Conservation (phyloP, 345 rosid species). For the Eutrema heterophyllum region DNA sequence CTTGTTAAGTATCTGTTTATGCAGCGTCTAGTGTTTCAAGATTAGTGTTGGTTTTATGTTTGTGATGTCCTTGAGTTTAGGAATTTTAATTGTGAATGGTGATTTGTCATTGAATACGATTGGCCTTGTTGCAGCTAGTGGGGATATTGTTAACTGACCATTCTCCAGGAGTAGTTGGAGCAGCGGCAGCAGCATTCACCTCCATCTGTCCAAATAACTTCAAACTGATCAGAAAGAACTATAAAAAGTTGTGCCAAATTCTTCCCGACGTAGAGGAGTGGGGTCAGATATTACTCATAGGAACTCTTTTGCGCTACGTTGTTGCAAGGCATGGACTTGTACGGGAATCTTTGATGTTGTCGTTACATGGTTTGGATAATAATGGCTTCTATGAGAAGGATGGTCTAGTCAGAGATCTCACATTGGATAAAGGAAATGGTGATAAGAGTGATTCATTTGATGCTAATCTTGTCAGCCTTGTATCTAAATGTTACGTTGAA, state of each 20-base stretch:
- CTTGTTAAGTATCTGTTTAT: not conserved
- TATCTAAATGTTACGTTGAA: slow-evolving; percentile 78
- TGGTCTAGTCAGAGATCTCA: slow-evolving; percentile 33
- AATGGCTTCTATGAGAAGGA: slow-evolving; percentile 42
- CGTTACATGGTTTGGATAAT: slow-evolving; percentile 39
- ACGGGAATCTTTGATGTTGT: slow-evolving; percentile 82
- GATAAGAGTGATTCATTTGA: slow-evolving; percentile 31
- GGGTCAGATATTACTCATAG: slow-evolving; percentile 88
- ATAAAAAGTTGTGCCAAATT: slow-evolving; percentile 73
- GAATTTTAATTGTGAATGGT: not conserved
- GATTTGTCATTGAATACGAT: not conserved
- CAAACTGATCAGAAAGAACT: slow-evolving; percentile 59
- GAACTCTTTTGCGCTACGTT: slow-evolving; percentile 69
- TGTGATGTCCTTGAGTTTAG: too few relatives aligned
- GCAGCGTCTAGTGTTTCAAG: not conserved
- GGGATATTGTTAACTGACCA: slow-evolving; percentile 72
- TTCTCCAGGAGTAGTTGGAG: slow-evolving; percentile 95
- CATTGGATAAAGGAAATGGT: slow-evolving; percentile 33
- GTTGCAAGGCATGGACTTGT: slow-evolving; percentile 87
- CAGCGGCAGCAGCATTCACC: slow-evolving; percentile 90
- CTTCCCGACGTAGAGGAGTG: slow-evolving; percentile 99
- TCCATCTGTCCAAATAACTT: slow-evolving; percentile 84
- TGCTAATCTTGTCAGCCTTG: slow-evolving; percentile 30
- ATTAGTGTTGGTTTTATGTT: not conserved
- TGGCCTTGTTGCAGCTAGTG: slow-evolving; percentile 57